phyloP scores from a whole-genome alignment of 2,329 filamentous ascomycete species.

The Trichophyton mentagrophytes region DNA sequence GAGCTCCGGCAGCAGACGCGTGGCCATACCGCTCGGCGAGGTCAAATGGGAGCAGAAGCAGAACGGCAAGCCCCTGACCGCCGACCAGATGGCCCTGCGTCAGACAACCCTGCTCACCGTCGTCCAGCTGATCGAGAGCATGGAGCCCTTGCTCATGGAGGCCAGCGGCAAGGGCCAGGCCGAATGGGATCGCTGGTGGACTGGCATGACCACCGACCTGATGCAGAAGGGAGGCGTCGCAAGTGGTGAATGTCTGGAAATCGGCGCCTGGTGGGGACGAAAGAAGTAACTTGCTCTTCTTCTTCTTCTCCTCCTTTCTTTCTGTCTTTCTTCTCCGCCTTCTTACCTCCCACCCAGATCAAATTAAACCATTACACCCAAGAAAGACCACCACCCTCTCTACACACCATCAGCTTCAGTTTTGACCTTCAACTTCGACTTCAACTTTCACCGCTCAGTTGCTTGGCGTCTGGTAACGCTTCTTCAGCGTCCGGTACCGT shows the following conservation, averaged over 20 bases:
- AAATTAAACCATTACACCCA: too few species aligned
- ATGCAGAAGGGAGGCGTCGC: slow-evolving; percentile 65
- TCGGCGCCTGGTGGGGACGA: slow-evolving; percentile 52
- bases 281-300: slow-evolving; percentile 31
- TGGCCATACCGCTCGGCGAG: slow-evolving; percentile 78
- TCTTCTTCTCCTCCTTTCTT: too few species aligned
- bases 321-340: too few species aligned
- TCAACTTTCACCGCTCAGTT: slow-evolving; percentile 3
- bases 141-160: slow-evolving; percentile 72
- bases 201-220: slow-evolving; percentile 73
- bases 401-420: not conserved
- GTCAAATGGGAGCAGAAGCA: slow-evolving; percentile 72
- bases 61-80: slow-evolving; percentile 43
- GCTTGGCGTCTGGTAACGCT: slow-evolving; percentile 53
- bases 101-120: slow-evolving; percentile 70
- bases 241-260: slow-evolving; percentile 70
- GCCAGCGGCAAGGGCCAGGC: slow-evolving; percentile 76
- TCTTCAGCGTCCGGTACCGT: slow-evolving; percentile 70
- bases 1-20: slow-evolving; percentile 57
- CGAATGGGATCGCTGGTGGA: slow-evolving; percentile 85
- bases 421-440: not conserved
- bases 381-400: not conserved
- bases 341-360: too few species aligned
- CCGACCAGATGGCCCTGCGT: slow-evolving; percentile 60
- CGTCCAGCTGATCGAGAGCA: slow-evolving; percentile 68